Conservation (phyloP, 768 basidiomycete species). For the Plicaturopsis crispa region DNA sequence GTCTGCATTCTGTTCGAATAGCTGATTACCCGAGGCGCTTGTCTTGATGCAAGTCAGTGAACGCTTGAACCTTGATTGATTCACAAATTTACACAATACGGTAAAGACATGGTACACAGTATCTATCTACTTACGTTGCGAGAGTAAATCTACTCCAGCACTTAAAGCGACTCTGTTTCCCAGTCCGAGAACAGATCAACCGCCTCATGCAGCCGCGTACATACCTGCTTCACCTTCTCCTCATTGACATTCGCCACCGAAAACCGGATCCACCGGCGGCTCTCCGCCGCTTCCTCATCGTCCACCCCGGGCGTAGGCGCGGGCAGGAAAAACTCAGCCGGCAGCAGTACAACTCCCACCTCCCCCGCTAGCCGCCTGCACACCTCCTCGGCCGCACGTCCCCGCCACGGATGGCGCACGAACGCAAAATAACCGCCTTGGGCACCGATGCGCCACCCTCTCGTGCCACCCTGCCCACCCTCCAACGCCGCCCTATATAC, state of each 20-base stretch:
- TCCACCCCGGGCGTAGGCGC: conserved; percentile 17
- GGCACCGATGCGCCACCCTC: conserved; percentile 62
- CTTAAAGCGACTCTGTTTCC: too few species aligned
- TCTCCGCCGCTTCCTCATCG: conserved; percentile 23
- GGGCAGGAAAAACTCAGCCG: conserved; percentile 51
- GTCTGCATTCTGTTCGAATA: too few species aligned
- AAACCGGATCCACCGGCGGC: conserved; percentile 66
- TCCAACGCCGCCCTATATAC: conserved; percentile 48
- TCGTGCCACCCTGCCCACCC: too few species aligned
- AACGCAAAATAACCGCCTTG: conserved; percentile 78
- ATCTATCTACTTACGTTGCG: too few species aligned
- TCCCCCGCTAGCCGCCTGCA: conserved; percentile 50
- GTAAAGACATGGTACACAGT: too few species aligned
- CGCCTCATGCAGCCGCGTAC: conserved; percentile 40
- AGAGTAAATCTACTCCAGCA: too few species aligned
- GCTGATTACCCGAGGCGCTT: too few species aligned
- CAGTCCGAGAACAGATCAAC: conserved; percentile 30
- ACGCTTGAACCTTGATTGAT: too few species aligned
- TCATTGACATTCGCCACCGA: conserved; percentile 79
- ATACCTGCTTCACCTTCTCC: conserved; percentile 43
- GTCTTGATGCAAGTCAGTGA: too few species aligned
- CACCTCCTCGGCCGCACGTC: conserved; percentile 41
- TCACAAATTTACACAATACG: too few species aligned
- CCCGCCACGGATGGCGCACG: conserved; percentile 55
- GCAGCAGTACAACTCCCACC: conserved; percentile 60